Conservation (phyloP, 441 rosid genomes). For the Pelargonium australe region DNA sequence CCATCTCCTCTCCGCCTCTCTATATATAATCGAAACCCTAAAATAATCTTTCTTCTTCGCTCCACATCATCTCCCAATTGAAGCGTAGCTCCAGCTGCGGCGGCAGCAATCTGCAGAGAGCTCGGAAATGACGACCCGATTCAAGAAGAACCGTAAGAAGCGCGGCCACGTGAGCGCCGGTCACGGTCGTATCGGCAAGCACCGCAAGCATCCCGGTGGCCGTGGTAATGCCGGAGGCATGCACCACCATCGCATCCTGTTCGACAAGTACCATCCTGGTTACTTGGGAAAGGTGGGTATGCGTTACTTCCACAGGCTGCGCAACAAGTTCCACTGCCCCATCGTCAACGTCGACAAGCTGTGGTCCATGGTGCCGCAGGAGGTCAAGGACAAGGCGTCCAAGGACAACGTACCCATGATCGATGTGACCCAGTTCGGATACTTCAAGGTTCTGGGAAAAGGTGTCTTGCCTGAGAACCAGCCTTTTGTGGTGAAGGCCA, state of each 20-base stretch:
- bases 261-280: conserved; percentile 91
- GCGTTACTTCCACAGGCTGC: conserved; percentile 86
- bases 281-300: conserved; percentile 84
- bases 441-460: conserved; percentile 72
- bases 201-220: conserved; percentile 82
- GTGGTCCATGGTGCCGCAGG: conserved; percentile 68
- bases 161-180: conserved; percentile 89
- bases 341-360: conserved; percentile 77
- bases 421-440: conserved; percentile 75
- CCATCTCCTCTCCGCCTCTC: no score
- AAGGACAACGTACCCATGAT: conserved; percentile 58
- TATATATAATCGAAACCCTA: conserved; percentile 29
- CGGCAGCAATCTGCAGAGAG: not conserved
- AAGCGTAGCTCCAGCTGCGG: not conserved
- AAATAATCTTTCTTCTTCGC: not conserved
- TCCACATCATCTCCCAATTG: not conserved
- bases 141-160: conserved; percentile 90
- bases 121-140: conserved; percentile 50
- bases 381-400: conserved; percentile 52
- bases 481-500: conserved; percentile 68
- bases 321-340: conserved; percentile 70
- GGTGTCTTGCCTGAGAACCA: conserved; percentile 63
- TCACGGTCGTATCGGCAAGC: conserved; percentile 82
- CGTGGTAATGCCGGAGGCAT: conserved; percentile 87
- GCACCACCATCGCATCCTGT: conserved; percentile 87